Base-by-base conservation (phyloP, 345 rosid genomes). In the Mangifera indica region DNA sequence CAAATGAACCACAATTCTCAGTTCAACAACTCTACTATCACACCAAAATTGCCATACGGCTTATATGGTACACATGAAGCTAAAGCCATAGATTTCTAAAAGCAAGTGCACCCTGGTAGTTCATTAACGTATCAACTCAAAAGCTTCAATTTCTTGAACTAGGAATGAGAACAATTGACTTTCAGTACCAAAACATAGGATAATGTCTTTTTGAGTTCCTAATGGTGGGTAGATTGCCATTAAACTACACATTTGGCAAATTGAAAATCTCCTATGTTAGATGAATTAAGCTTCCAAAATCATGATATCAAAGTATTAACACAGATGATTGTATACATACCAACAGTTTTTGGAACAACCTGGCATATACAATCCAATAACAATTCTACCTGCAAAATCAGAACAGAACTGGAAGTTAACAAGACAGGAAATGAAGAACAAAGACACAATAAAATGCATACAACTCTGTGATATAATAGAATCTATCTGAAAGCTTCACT, bases 321-420 rank as follows among this genome's bases (percentile, higher is more conserved):
- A 12, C 22, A 54, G 53, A 71, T 77, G 51, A 75, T 78, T 46
- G 65, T 61, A 67, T 53, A 67, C 87, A 77, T 85, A 92, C 99
- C 99, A 70, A 87, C 99, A 66, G 98, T 95, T 86, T 84, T 92
- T 34, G 98, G 97, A 66, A 88, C 99, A 79, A 80, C 88, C 78
- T 78, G 66, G 56, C 99, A n/a, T 98, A 79, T 95, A 92, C 74
- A 95, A 80, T 78, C 99, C 99, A 80, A 91, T 86, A 74, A 95
- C 85, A n/a, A 95, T 95, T 81, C 99, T 91, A 79, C 99, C 99
- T 92, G 91, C 83, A 91, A 21, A 49, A 51, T 42, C 12, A 32
- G 24, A 12, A 10, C 1, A 37, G 18, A 4, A 29, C 9, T n/a
- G 61, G 29, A 59, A 58, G 22, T 66, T 61, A 65, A 58, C 66